Evolutionary conservation across 176 grass and related monocot species (phyloP).

Genomic region (Avena atlantica): DNA sequence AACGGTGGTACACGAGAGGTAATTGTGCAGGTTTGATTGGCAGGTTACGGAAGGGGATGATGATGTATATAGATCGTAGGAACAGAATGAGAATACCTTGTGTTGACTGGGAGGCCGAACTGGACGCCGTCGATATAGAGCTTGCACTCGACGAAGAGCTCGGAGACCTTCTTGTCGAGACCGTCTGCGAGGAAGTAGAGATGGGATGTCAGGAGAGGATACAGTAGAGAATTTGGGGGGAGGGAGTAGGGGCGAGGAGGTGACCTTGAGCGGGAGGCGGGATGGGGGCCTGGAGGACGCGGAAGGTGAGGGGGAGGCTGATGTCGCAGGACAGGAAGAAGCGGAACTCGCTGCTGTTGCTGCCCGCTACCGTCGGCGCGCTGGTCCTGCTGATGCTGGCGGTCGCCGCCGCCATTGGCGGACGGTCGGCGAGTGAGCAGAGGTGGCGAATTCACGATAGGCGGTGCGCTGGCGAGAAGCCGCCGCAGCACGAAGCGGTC

Average conservation of each 20-base stretch:
- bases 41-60: background rate
- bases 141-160: conserved; percentile 85
- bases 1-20: background rate
- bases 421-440: background rate
- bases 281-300: conserved; percentile 50
- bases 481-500: background rate
- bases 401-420: conserved; percentile 13
- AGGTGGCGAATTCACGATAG: background rate
- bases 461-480: background rate
- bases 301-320: conserved; percentile 82
- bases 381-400: background rate
- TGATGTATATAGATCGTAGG: background rate
- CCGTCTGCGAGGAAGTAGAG: background rate
- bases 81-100: conserved; percentile 50
- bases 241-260: background rate
- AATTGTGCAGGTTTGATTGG: background rate
- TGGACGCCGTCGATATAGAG: conserved; percentile 79
- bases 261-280: background rate
- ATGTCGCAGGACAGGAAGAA: conserved; percentile 96
- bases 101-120: conserved; percentile 76
- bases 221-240: background rate
- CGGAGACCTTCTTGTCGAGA: conserved; percentile 38
- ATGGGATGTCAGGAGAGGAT: background rate
- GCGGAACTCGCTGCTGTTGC: conserved; percentile 55
- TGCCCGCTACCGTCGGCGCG: background rate